A percentile compares a stretch with the other conserved stretches of the same genome.
These are phyloP conservation scores for Neofusicoccum sp. DNA, from an alignment of 2,329 filamentous ascomycete genomes.

Conservation along the genomic window DNA sequence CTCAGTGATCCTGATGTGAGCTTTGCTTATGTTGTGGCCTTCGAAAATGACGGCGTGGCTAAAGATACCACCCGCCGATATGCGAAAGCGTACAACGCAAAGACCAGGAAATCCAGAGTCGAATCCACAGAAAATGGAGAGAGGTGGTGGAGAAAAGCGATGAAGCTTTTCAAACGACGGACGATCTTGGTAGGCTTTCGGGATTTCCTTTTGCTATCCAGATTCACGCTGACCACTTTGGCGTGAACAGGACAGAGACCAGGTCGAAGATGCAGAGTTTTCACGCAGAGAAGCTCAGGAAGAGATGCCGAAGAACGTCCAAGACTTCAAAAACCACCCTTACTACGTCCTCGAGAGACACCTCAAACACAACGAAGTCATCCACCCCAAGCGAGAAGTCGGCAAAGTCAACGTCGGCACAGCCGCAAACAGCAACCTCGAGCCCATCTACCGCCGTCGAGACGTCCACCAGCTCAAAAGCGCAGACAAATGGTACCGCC, in stretches of 20 bases:
- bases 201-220: background rate
- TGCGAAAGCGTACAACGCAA: slow-evolving; percentile 84
- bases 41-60: slow-evolving; percentile 76
- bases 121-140: slow-evolving; percentile 64
- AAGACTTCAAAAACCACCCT: slow-evolving; percentile 86
- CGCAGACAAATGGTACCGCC: slow-evolving; percentile 86
- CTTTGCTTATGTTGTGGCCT: slow-evolving; percentile 82
- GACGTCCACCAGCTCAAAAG: slow-evolving; percentile 80
- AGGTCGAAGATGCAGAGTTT: slow-evolving; percentile 81
- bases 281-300: slow-evolving; percentile 72
- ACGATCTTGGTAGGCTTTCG: slow-evolving; percentile 23
- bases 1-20: slow-evolving; percentile 74
- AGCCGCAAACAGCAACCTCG: slow-evolving; percentile 61
- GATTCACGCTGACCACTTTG: background rate
- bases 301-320: slow-evolving; percentile 78
- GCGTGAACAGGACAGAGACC: slow-evolving; percentile 65
- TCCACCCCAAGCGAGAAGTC: slow-evolving; percentile 70
- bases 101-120: slow-evolving; percentile 80
- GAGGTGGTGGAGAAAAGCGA: slow-evolving; percentile 58
- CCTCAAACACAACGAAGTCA: slow-evolving; percentile 78
- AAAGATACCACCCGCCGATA: slow-evolving; percentile 89
- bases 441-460: slow-evolving; percentile 78
- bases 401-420: slow-evolving; percentile 75
- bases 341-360: slow-evolving; percentile 77
- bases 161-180: slow-evolving; percentile 47